Conservation (phyloP, 2,329 filamentous ascomycete genomes). For the Albophoma yamanashiensis region DNA sequence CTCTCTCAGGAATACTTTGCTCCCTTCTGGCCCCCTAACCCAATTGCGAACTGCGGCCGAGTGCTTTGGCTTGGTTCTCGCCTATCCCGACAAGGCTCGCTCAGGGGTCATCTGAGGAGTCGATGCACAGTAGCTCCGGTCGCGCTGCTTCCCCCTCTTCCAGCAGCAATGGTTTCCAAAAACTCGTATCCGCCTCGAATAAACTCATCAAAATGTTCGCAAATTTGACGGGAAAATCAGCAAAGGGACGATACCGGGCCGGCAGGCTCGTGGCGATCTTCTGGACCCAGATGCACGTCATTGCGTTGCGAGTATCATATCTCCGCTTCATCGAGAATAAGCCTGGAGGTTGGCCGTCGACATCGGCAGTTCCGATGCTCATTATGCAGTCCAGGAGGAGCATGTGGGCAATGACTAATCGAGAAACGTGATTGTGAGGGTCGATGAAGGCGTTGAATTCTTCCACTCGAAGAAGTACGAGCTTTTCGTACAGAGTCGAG, state of each 20-base stretch:
- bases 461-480: constrained; percentile 14
- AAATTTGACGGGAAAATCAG: constrained; percentile 20
- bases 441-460: constrained; percentile 22
- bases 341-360: neutral
- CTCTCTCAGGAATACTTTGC: neutral
- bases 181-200: neutral
- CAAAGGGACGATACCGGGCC: constrained; percentile 17
- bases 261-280: constrained; percentile 21
- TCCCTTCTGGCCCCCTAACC: neutral
- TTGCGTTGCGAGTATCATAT: constrained; percentile 11
- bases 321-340: constrained; percentile 3
- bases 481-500: constrained; percentile 15
- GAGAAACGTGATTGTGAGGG: constrained; percentile 17
- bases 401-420: constrained; percentile 26
- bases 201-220: constrained; percentile 7
- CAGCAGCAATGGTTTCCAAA: neutral
- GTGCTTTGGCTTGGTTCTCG: neutral
- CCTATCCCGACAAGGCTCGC: neutral
- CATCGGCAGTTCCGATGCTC: constrained; percentile 10
- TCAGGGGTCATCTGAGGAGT: neutral
- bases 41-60: neutral
- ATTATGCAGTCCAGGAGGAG: constrained; percentile 20
- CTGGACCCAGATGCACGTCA: constrained; percentile 27
- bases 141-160: neutral
- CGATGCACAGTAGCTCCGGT: neutral